Conservation (phyloP, 345 rosid species). For the Dovyalis caffra region DNA sequence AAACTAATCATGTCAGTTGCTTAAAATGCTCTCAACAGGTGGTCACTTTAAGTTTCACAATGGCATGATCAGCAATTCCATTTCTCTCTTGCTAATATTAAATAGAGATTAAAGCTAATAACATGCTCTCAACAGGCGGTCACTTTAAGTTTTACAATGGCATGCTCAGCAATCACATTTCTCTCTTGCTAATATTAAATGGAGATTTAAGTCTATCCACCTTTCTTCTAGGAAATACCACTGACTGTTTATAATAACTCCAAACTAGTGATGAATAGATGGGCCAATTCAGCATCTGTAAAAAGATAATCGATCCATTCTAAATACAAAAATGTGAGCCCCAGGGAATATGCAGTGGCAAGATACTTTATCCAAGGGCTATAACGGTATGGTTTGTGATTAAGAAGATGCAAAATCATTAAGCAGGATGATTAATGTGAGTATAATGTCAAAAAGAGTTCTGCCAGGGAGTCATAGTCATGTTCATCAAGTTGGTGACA, state of each 20-base stretch:
- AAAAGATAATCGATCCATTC: no score
- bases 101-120: background rate
- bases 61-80: background rate
- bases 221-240: background rate
- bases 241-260: background rate
- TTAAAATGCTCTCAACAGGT: background rate
- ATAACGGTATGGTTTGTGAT: background rate
- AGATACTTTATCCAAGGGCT: background rate
- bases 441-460: background rate
- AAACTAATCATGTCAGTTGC: background rate
- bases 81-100: background rate
- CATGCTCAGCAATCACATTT: background rate
- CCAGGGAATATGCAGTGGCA: no score
- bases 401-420: background rate
- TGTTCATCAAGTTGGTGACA: background rate
- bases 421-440: background rate
- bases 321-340: no score
- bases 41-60: background rate
- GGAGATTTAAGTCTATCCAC: background rate
- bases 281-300: background rate
- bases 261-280: background rate
- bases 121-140: background rate
- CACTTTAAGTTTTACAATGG: background rate
- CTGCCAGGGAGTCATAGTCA: background rate
- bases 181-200: background rate